These are phyloP conservation scores for Penicillium ucsense DNA, from an alignment of 495 filamentous ascomycete genomes.

Conservation along the genomic window DNA sequence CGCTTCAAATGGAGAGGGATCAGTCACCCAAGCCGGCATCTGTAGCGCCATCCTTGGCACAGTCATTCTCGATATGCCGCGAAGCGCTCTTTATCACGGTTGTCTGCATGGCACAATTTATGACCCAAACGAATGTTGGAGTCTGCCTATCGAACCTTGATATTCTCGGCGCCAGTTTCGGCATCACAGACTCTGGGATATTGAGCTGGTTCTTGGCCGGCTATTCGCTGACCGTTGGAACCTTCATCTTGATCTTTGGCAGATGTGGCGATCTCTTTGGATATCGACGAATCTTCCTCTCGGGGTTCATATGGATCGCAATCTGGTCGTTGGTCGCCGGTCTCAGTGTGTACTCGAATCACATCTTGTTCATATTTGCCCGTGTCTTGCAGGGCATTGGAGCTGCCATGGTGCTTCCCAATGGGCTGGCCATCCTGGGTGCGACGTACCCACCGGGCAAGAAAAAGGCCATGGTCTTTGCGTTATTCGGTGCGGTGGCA, in stretches of 20 bases:
- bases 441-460: constrained; percentile 41
- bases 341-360: constrained; percentile 36
- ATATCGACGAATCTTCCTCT: constrained; percentile 46
- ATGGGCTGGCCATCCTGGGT: constrained; percentile 51
- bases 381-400: constrained; percentile 55
- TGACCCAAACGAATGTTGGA: constrained; percentile 23
- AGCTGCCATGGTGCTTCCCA: constrained; percentile 51
- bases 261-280: constrained; percentile 51
- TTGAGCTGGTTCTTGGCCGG: constrained; percentile 47
- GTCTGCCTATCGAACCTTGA: constrained; percentile 28
- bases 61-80: constrained; percentile 14
- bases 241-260: constrained; percentile 55
- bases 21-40: constrained; percentile 6
- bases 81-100: constrained; percentile 18
- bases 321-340: constrained; percentile 50
- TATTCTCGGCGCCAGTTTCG: constrained; percentile 38
- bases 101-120: constrained; percentile 28
- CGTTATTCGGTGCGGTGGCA: constrained; percentile 52
- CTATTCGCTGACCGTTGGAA: constrained; percentile 51
- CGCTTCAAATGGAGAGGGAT: not conserved
- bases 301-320: constrained; percentile 48
- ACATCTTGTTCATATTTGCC: constrained; percentile 47
- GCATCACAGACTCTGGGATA: constrained; percentile 27
- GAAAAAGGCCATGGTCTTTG: constrained; percentile 55
- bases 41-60: constrained; percentile 13